Conservation (phyloP, 176 grass and related monocot species). For the Paspalum notatum region DNA sequence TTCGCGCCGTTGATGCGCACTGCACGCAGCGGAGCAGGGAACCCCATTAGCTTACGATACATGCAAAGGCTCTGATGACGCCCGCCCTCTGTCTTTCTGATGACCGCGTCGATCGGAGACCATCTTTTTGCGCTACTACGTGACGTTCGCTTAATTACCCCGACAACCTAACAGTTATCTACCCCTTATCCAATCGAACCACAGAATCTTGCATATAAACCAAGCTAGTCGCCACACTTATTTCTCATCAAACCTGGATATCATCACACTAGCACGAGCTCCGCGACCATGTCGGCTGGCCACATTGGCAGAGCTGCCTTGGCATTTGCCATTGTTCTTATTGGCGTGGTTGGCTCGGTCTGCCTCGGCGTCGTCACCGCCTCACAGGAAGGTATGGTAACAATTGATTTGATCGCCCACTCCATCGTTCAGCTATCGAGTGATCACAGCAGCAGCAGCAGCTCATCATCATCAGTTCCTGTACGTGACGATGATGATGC, state of each 20-base stretch:
- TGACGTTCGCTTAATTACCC: not conserved
- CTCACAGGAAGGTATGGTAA: slow-evolving; percentile 46
- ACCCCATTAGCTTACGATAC: not conserved
- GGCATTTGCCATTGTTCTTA: slow-evolving; percentile 19
- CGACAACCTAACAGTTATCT: slow-evolving; percentile 42
- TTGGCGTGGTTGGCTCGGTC: slow-evolving; percentile 9
- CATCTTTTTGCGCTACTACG: slow-evolving; percentile 56
- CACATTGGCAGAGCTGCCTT: not conserved
- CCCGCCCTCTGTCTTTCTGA: slow-evolving; percentile 6
- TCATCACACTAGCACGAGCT: slow-evolving; percentile 4
- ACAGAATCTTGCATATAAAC: not conserved
- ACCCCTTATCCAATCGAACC: slow-evolving; percentile 37
- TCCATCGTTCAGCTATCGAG: not conserved
- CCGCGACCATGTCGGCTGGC: slow-evolving; percentile 33
- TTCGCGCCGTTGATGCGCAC: not conserved
- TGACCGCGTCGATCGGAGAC: slow-evolving; percentile 31
- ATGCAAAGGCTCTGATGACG: slow-evolving; percentile 44
- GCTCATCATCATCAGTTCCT: no score
- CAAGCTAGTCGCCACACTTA: not conserved
- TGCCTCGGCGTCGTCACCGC: not conserved
- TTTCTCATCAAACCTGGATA: not conserved
- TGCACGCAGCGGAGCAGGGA: no score
- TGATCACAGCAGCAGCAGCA: no score
- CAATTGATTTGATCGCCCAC: not conserved
- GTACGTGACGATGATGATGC: not conserved